Evolutionary conservation across 176 grass and related monocot genomes (phyloP), one percentile per base, ranked within the genome.

Genomic region (Guadua angustifolia): DNA sequence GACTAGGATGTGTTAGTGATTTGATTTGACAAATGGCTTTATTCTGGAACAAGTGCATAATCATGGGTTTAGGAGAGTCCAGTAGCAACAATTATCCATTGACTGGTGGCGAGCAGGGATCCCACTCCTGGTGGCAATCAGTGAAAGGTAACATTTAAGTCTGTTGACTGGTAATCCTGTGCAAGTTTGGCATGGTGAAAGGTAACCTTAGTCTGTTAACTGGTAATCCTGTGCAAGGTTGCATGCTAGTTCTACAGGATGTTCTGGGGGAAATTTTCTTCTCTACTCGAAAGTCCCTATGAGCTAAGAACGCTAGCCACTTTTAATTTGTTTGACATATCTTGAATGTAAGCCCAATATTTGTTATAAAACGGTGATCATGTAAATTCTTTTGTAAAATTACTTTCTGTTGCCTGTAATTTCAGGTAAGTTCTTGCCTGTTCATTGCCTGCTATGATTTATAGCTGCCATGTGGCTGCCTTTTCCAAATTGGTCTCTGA

Each of bases 321-420:
- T 65, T 63, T 15, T 32, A 65, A 49, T 65, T 47, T 79, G 74
- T 77, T 77, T 77, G n/a, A 57, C 7, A 4, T n/a, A 60, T 77
- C 3, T 58, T 76, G 50, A 40, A 75, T 75, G 19, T 56, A 26
- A 77, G 38, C 36, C 40, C 44, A 47, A 44, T 47, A 50, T 75
- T 75, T 57, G 10, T 52, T 52, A 73, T 52, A 52, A 73, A 16
- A 73, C 51, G 51, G 11, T 32, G 52, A 38, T 56, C 73, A 39
- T 0, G 18, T 74, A 55, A 56, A 22, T n/a, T 59, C 25, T 77
- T 77, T 25, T 40, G n/a, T 26, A 77, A 77, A 59, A 43, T 18
- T 42, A 43, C 74, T 60, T 77, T 16, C 25, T 78, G 75, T 29
- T 77, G 38, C 75, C 75, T 24, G 51, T 76, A 76, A 56, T 56